Base-by-base conservation (phyloP, 2,329 filamentous ascomycete species). In the Colletotrichum trifolii region DNA sequence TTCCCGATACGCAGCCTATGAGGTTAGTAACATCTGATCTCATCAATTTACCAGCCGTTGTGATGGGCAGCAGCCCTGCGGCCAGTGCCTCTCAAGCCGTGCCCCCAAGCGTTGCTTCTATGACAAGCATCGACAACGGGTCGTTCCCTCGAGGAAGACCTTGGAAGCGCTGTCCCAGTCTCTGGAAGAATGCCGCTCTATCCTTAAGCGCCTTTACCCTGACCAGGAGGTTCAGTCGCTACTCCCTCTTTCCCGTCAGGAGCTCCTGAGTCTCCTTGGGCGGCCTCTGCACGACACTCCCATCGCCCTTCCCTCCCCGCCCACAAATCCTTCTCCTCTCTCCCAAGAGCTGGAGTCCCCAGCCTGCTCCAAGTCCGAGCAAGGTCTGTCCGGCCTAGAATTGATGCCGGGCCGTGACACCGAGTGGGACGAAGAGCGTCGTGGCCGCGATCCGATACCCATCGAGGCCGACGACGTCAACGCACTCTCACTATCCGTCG, bases 21-120 rank as follows among this genome's bases (percentile, higher is more conserved):
- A 47, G 25, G 25, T 25, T 25, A 4, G 25, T 49, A 35, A 10
- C 25, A 33, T 64, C 74, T 79, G 69, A 80, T 69, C 49, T 25
- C 25, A 25, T 25, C 25, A 25, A 8, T 15, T 38, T 47, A 48
- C 33, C 25, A 83, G 81, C 61, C 89, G 92, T 68, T 96, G 92
- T 73, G 91, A 94, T 79, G 92, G 92, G 59, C 87, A 90, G 69
- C 90, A 93, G 73, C 92, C 92, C 10, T 96, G 92, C 73, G 91
- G 91, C 42, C 92, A 94, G 74, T 96, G 92, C 74, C 85, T 92
- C 63, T 94, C 91, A 76, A 94, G 93, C 74, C 88, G 92, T 61
- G 91, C 92, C 67, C 90, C 91, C 4, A 92, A 94, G 75, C 84
- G 88, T 59, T 95, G 92, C 74, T 89, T 90, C 71, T 95, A 95